phyloP scores from a whole-genome alignment of 2,329 filamentous ascomycete species.

The Colletotrichum sp. region DNA sequence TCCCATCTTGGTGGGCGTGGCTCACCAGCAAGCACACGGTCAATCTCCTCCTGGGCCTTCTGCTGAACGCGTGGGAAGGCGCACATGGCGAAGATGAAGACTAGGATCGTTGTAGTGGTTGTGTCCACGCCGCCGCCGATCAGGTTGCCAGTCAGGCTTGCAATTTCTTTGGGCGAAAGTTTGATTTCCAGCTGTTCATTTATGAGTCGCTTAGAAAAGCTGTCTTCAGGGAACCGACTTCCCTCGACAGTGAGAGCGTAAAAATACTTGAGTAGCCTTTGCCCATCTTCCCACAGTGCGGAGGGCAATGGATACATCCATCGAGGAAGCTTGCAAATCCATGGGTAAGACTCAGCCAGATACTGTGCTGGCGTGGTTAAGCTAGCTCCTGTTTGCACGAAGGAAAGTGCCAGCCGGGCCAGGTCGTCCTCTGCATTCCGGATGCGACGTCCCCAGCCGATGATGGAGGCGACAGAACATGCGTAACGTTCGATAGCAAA shows the following conservation, averaged over 20 bases:
- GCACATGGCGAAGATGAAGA: not conserved
- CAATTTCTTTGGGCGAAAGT: not conserved
- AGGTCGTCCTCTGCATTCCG: not conserved
- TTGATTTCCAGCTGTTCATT: not conserved
- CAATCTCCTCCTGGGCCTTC: not conserved
- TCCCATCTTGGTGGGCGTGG: not conserved
- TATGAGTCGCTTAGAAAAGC: too few relatives aligned
- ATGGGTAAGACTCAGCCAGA: too few relatives aligned
- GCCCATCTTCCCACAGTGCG: too few relatives aligned
- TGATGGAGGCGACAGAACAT: not conserved
- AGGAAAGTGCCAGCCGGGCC: not conserved
- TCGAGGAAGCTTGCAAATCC: too few relatives aligned
- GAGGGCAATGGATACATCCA: too few relatives aligned
- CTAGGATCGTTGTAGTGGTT: not conserved
- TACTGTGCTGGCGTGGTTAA: too few relatives aligned
- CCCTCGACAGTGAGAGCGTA: not conserved
- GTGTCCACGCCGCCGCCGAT: not conserved
- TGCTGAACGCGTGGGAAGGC: not conserved
- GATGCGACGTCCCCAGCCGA: not conserved
- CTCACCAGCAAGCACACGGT: not conserved
- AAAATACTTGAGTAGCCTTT: not conserved
- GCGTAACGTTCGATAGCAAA: not conserved
- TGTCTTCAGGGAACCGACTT: too few relatives aligned
- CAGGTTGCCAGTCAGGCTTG: not conserved
- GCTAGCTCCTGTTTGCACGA: too few relatives aligned